Percentiles rank a stretch among this genome's conserved stretches.
Conservation (phyloP, 2,329 filamentous ascomycete species). For the Oidium heveae region DNA sequence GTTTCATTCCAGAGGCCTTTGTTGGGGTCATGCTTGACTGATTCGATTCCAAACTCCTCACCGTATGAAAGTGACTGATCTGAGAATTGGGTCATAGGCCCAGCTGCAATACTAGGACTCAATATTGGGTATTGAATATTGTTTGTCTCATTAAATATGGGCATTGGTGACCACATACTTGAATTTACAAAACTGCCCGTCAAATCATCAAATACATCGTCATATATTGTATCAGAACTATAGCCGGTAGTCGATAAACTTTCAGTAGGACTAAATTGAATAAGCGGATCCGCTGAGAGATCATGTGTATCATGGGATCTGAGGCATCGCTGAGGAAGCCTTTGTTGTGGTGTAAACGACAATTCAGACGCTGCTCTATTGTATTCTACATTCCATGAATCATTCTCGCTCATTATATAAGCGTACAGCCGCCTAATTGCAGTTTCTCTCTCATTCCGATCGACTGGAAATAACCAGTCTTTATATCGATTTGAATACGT, state of each 20-base stretch:
- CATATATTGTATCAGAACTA: no score
- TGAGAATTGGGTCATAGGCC: no score
- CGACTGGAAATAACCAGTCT: slow-evolving; percentile 8
- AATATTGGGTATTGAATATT: no score
- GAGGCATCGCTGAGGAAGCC: slow-evolving; percentile 1
- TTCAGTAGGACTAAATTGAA: no score
- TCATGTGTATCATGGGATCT: neutral
- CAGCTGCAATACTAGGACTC: no score
- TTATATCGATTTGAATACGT: slow-evolving; percentile 10
- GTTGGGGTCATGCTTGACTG: slow-evolving; percentile 5
- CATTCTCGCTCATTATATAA: slow-evolving; percentile 3
- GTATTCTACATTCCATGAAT: neutral
- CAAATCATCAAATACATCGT: no score
- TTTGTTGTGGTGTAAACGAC: slow-evolving; percentile 1
- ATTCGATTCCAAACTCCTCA: neutral
- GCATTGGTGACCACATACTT: no score
- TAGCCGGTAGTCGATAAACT: no score
- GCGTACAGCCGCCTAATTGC: slow-evolving; percentile 6
- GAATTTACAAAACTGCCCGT: no score
- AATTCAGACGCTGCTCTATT: neutral
- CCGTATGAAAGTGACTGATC: no score
- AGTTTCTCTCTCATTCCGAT: slow-evolving; percentile 6
- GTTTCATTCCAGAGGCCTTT: slow-evolving; percentile 6
- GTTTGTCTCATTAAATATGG: no score
- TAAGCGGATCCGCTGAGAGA: neutral